Base-by-base conservation (phyloP, 768 basidiomycete genomes). In the Pulveroboletus sp. region DNA sequence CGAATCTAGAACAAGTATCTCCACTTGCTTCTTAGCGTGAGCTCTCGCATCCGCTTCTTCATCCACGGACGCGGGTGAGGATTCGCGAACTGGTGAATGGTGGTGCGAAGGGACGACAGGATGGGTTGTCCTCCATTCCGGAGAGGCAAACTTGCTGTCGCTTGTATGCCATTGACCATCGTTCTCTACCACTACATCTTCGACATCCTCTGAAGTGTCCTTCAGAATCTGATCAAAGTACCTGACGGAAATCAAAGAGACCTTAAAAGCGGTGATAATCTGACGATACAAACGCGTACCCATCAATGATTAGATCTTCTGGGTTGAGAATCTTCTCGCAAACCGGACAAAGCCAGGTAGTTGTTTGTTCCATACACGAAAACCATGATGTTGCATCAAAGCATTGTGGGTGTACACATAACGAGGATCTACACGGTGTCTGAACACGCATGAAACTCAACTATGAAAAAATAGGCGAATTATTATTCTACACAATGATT, bases 351-450 rank as follows among this genome's bases (percentile, higher is more conserved):
- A 86, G 68, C 87, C 90, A 99, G 26, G 93, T 93, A 2, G 95
- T 96, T 9, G 93, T 97, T 70, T 91, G 86, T 62, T 95, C 90
- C 82, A 96, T 98, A 65, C 95, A 83, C 5, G 86, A 85, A 62
- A 87, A 91, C 93, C 93, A 99, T 34, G 89, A 91, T 16, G 76
- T 77, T 0, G 93, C 93, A 68, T 99, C 96, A 69, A 98, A 99
- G 66, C 96, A 99, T 58, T 93, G 89, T 7, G 89, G 72, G 68
- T 98, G 96, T 31, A 88, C 82, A 62, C 96, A 98, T 51, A 76
- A 74, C n/a, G 73, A 76, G 1, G 96, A 94, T 26, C 95, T 88
- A 64, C 89, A 85, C 8, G 96, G 95, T 0, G 80, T 86, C 29
- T 69, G 74, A 48, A 99, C 83, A 6, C 94, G 88, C 67, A 85